Conservation (phyloP, 2,329 filamentous ascomycete genomes). For the Catunica adiposa region DNA sequence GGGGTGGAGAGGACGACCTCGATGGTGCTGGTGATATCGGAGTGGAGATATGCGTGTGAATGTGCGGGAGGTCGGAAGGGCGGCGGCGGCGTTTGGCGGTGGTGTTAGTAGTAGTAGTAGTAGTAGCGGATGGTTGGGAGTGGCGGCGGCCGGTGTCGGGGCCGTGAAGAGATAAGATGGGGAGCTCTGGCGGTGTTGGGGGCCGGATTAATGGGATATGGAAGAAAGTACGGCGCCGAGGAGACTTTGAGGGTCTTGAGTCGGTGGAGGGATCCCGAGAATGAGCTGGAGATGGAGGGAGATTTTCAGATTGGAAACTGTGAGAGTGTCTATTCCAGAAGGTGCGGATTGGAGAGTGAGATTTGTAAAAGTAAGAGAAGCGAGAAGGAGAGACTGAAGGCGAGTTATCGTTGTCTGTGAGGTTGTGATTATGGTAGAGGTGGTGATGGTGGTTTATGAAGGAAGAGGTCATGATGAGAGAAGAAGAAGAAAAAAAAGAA, state of each 20-base stretch:
- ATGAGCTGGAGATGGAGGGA: neutral
- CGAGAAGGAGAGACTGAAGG: neutral
- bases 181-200: no score
- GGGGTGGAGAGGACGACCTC: neutral
- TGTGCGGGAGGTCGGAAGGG: neutral
- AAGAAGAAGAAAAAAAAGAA: conserved; percentile 2
- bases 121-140: no score
- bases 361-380: neutral
- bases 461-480: neutral
- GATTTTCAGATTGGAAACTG: neutral
- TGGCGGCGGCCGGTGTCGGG: no score
- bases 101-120: no score
- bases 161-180: no score
- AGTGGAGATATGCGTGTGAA: neutral
- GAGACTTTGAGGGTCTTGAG: no score
- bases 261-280: neutral
- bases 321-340: neutral
- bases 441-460: neutral
- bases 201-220: no score
- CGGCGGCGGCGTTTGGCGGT: neutral
- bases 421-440: neutral
- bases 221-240: no score
- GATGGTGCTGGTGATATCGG: no score
- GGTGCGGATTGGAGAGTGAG: neutral
- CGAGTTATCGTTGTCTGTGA: neutral